phyloP scores from a whole-genome alignment of 176 grass and related monocot genomes.

The Carex parvula region DNA sequence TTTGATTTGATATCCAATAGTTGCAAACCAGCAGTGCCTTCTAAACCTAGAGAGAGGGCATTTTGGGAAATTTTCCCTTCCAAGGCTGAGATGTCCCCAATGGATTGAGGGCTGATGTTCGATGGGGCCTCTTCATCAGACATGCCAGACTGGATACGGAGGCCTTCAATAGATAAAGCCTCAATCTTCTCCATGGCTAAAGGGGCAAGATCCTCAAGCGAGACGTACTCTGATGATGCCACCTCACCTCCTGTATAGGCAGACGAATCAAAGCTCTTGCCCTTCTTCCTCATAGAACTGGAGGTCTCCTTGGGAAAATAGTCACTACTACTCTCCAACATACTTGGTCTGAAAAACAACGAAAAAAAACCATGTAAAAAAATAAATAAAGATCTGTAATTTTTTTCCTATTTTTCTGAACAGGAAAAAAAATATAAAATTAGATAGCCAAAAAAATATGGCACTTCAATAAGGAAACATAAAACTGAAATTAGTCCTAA shows the following conservation, averaged over 20 bases:
- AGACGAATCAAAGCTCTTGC: constrained; percentile 35
- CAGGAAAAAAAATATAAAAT: neutral
- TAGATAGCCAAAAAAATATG: neutral
- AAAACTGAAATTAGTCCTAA: neutral
- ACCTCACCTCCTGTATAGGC: constrained; percentile 37
- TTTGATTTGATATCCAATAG: constrained; percentile 75
- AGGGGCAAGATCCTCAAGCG: constrained; percentile 88
- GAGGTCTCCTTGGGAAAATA: constrained; percentile 33
- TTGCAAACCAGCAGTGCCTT: constrained; percentile 87
- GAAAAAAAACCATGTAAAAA: neutral
- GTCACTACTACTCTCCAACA: constrained; percentile 39
- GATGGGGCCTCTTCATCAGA: constrained; percentile 85
- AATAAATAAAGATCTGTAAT: neutral
- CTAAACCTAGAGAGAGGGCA: constrained; percentile 63
- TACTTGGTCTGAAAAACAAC: constrained; percentile 39
- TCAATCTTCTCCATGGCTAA: constrained; percentile 99
- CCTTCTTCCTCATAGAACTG: constrained; percentile 46
- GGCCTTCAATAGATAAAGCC: constrained; percentile 86
- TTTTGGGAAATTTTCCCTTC: constrained; percentile 60
- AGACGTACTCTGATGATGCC: constrained; percentile 66
- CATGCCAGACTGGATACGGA: constrained; percentile 98
- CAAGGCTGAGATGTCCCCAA: constrained; percentile 76
- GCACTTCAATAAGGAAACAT: neutral
- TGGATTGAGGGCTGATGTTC: constrained; percentile 64
- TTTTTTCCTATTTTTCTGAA: neutral